These are phyloP conservation scores for Ceratocystis cacaofunesta DNA, from an alignment of 2,329 filamentous ascomycete genomes.

Conservation along the genomic window DNA sequence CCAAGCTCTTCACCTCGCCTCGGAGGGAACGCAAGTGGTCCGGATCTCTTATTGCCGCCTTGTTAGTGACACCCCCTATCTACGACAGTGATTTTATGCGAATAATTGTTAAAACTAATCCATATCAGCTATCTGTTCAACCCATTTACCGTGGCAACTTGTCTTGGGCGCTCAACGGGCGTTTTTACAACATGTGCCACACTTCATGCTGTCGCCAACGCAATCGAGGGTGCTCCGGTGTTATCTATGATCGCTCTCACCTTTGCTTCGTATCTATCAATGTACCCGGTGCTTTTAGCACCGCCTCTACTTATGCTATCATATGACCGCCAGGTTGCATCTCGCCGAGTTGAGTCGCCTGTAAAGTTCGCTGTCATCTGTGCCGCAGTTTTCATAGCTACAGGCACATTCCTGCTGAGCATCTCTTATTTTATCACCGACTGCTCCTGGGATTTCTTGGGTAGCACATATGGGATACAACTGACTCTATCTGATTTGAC, in stretches of 20 bases:
- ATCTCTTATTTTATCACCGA: constrained; percentile 61
- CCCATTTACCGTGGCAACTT: constrained; percentile 83
- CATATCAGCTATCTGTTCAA: constrained; percentile 69
- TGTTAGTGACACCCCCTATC: constrained; percentile 36
- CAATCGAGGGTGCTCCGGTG: constrained; percentile 55
- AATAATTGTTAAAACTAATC: constrained; percentile 10
- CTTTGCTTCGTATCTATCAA: constrained; percentile 77
- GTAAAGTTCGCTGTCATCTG: constrained; percentile 40
- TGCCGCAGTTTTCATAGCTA: constrained; percentile 36
- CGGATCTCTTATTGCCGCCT: constrained; percentile 60
- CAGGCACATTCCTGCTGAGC: constrained; percentile 47
- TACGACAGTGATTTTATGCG: background rate
- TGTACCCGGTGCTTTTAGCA: constrained; percentile 79
- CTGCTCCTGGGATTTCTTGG: constrained; percentile 73
- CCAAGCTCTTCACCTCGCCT: constrained; percentile 62
- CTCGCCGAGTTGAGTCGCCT: constrained; percentile 25
- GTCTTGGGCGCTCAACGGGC: constrained; percentile 74
- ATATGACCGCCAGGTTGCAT: constrained; percentile 46
- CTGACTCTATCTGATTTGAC: constrained; percentile 82
- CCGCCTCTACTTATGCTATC: constrained; percentile 68
- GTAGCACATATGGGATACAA: constrained; percentile 84
- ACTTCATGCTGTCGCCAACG: constrained; percentile 67
- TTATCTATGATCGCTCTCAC: constrained; percentile 73
- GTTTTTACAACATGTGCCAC: constrained; percentile 83
- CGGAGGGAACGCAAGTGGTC: constrained; percentile 59